phyloP scores from a whole-genome alignment of 2,329 filamentous ascomycete genomes.

The Westerdykella sp. region DNA sequence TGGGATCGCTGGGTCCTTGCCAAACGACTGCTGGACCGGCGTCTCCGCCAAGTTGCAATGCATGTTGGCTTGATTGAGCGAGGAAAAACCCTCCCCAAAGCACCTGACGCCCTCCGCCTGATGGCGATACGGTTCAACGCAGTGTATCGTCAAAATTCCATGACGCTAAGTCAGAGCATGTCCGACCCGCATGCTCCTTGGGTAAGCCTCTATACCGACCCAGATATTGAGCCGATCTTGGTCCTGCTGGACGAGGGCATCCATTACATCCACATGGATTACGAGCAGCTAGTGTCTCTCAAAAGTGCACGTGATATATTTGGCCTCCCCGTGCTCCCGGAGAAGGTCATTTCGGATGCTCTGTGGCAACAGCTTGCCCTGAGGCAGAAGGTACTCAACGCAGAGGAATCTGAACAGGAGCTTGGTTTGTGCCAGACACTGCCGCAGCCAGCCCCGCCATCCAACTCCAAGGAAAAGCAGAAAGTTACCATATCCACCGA shows the following conservation, averaged over 20 bases:
- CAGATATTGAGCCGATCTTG: constrained; percentile 50
- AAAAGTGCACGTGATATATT: constrained; percentile 47
- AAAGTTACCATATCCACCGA: constrained; percentile 18
- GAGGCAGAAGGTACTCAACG: constrained; percentile 50
- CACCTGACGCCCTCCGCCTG: constrained; percentile 43
- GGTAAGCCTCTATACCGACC: constrained; percentile 48
- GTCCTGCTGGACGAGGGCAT: constrained; percentile 54
- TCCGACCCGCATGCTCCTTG: constrained; percentile 45
- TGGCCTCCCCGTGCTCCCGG: constrained; percentile 50
- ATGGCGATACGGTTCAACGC: constrained; percentile 50
- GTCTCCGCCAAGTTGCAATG: constrained; percentile 43
- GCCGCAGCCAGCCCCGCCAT: constrained; percentile 28
- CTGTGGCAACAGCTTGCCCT: constrained; percentile 54
- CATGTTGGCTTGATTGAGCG: constrained; percentile 44
- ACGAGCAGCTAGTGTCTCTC: constrained; percentile 54
- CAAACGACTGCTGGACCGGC: constrained; percentile 49
- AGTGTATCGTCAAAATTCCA: constrained; percentile 44
- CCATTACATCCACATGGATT: constrained; percentile 54
- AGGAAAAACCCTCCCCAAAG: constrained; percentile 41
- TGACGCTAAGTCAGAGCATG: constrained; percentile 30
- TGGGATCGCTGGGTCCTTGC: constrained; percentile 54
- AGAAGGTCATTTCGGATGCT: constrained; percentile 50
- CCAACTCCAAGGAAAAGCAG: constrained; percentile 42
- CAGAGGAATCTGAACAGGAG: constrained; percentile 47
- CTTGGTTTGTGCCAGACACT: constrained; percentile 46